Evolutionary conservation across 2,329 filamentous ascomycete genomes (phyloP).

Genomic region (Beauveria pseudobassiana): DNA sequence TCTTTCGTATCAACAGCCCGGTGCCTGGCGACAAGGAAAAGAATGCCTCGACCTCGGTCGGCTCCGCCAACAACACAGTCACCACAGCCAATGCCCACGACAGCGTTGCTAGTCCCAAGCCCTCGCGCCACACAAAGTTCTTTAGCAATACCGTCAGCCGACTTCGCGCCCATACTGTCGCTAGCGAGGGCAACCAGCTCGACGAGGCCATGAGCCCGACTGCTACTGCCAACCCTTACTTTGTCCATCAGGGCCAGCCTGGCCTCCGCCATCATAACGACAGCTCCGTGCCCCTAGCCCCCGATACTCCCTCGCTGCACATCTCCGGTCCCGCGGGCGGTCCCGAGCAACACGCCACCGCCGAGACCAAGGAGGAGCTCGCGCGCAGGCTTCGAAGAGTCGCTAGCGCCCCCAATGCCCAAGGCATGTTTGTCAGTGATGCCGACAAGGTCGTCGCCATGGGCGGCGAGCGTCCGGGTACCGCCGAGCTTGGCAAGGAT

Average conservation of each 20-base stretch:
- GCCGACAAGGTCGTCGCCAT: slow-evolving; percentile 26
- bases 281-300: slow-evolving; percentile 88
- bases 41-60: slow-evolving; percentile 48
- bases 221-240: slow-evolving; percentile 93
- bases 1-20: slow-evolving; percentile 58
- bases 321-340: slow-evolving; percentile 59
- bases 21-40: slow-evolving; percentile 38
- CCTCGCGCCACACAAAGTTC: slow-evolving; percentile 79
- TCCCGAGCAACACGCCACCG: slow-evolving; percentile 60
- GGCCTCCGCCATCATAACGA: slow-evolving; percentile 92
- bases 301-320: slow-evolving; percentile 77
- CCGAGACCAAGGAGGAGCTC: slow-evolving; percentile 84
- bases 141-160: slow-evolving; percentile 79
- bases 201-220: slow-evolving; percentile 88
- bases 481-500: slow-evolving; percentile 80
- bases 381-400: slow-evolving; percentile 89
- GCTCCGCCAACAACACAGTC: slow-evolving; percentile 11
- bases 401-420: slow-evolving; percentile 92
- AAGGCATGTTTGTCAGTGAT: slow-evolving; percentile 68
- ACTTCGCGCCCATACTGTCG: slow-evolving; percentile 82
- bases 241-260: slow-evolving; percentile 90
- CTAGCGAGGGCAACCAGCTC: slow-evolving; percentile 84
- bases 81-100: slow-evolving; percentile 11
- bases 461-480: slow-evolving; percentile 64
- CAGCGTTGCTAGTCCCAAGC: slow-evolving; percentile 36